Percentiles rank a stretch among this genome's conserved stretches.
These are phyloP conservation scores for Monilinia laxa DNA, from an alignment of 2,329 filamentous ascomycete species.

Conservation along the genomic window DNA sequence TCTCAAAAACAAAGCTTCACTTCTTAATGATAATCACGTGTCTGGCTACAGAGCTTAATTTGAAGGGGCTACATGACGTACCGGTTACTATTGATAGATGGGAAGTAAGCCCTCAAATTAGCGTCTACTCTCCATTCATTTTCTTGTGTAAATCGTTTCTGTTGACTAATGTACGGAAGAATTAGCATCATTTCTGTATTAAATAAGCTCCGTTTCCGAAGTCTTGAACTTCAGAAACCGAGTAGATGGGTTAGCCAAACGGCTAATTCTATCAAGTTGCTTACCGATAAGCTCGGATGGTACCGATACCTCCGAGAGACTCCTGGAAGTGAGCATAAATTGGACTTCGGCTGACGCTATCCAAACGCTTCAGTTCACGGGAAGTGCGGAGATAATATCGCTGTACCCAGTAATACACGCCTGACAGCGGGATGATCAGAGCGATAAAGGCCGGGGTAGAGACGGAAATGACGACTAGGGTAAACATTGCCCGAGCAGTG, in stretches of 20 bases:
- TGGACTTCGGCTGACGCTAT: conserved; percentile 92
- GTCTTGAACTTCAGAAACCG: background rate
- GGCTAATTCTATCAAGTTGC: background rate
- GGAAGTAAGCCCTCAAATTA: conserved; percentile 92
- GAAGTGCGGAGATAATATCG: conserved; percentile 96
- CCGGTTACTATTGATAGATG: conserved; percentile 76
- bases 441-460: conserved; percentile 78
- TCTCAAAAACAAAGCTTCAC: background rate
- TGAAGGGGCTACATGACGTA: conserved; percentile 20
- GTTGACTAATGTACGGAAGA: conserved; percentile 50
- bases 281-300: conserved; percentile 82
- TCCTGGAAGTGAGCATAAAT: conserved; percentile 99
- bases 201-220: conserved; percentile 14
- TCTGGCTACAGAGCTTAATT: background rate
- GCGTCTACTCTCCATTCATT: conserved; percentile 98
- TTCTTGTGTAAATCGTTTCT: conserved; percentile 82
- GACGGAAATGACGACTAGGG: conserved; percentile 78
- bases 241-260: background rate
- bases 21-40: background rate
- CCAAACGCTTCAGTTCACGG: conserved; percentile 90
- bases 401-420: conserved; percentile 88
- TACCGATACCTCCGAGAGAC: conserved; percentile 88
- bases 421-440: conserved; percentile 76
- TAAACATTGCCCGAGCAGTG: conserved; percentile 73
- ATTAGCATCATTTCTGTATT: conserved; percentile 12